Conservation (phyloP, 2,329 filamentous ascomycete species). For the Aspergillus puulaauensis region DNA sequence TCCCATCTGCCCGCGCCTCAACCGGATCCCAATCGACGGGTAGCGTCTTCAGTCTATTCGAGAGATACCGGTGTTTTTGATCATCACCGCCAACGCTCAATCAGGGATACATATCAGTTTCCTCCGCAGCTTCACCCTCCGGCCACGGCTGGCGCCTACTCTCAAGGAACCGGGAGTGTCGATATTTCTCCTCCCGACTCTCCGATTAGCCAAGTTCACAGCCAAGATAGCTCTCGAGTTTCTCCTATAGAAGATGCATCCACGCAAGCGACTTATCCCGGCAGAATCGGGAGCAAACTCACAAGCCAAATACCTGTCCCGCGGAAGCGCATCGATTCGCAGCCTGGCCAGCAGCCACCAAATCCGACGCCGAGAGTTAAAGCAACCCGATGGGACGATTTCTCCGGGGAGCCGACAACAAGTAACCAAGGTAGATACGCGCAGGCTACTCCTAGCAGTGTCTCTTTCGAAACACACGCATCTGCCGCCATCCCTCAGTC, state of each 20-base stretch:
- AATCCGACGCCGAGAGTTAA: constrained; percentile 2
- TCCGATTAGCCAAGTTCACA: constrained; percentile 31
- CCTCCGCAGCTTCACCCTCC: constrained; percentile 1
- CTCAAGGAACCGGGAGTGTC: constrained; percentile 29
- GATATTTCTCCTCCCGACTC: constrained; percentile 50
- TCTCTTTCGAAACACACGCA: constrained; percentile 24
- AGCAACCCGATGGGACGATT: constrained; percentile 59
- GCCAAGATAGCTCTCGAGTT: constrained; percentile 32
- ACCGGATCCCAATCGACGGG: constrained; percentile 36
- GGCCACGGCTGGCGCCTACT: neutral
- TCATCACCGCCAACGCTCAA: constrained; percentile 16
- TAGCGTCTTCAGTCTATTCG: constrained; percentile 64
- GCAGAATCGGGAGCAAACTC: constrained; percentile 17
- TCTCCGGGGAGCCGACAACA: constrained; percentile 65
- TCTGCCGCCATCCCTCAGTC: constrained; percentile 26
- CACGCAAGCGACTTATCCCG: constrained; percentile 8
- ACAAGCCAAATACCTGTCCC: constrained; percentile 30
- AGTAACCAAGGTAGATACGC: constrained; percentile 55
- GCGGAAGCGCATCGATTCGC: constrained; percentile 21
- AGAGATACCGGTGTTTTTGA: constrained; percentile 38
- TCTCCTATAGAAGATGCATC: constrained; percentile 41
- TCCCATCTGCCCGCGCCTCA: constrained; percentile 18
- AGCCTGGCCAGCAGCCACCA: constrained; percentile 4
- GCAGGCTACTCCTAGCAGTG: constrained; percentile 54
- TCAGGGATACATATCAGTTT: constrained; percentile 15